Evolutionary conservation across 2,329 filamentous ascomycete species (phyloP).

Genomic region (Acrodontium crateriforme): DNA sequence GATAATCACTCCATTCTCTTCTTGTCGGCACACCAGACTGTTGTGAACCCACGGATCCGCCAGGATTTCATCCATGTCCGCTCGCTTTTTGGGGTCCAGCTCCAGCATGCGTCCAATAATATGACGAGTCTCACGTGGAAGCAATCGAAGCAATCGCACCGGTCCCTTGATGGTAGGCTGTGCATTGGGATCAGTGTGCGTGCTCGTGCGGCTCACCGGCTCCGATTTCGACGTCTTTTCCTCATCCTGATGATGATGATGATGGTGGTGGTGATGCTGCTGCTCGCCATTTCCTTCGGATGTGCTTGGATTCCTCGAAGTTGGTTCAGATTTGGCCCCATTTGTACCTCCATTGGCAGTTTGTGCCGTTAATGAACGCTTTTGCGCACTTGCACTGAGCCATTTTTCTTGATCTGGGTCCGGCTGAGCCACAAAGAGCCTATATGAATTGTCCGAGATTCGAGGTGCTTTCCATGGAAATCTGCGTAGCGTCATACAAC

Average conservation of each 20-base stretch:
- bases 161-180: constrained; percentile 68
- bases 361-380: no score
- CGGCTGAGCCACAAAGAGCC: constrained; percentile 76
- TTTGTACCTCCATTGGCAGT: no score
- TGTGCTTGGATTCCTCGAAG: constrained; percentile 25
- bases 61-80: constrained; percentile 73
- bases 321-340: constrained; percentile 24
- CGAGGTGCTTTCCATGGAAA: constrained; percentile 97
- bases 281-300: constrained; percentile 8
- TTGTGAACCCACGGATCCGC: constrained; percentile 82
- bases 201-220: constrained; percentile 9
- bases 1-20: constrained; percentile 59
- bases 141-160: constrained; percentile 72
- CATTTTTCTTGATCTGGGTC: constrained; percentile 46
- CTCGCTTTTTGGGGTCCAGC: constrained; percentile 68
- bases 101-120: constrained; percentile 90
- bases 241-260: constrained; percentile 21
- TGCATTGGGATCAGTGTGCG: constrained; percentile 9
- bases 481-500: constrained; percentile 88
- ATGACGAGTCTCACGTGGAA: constrained; percentile 78
- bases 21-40: constrained; percentile 67
- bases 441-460: constrained; percentile 84
- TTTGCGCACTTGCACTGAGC: no score
- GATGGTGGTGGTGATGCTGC: constrained; percentile 10
- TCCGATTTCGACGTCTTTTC: constrained; percentile 30